Evolutionary conservation across 2,329 filamentous ascomycete species (phyloP), one percentile per base, ranked within the genome.

Genomic region (Hymenoscyphus fructigenus): DNA sequence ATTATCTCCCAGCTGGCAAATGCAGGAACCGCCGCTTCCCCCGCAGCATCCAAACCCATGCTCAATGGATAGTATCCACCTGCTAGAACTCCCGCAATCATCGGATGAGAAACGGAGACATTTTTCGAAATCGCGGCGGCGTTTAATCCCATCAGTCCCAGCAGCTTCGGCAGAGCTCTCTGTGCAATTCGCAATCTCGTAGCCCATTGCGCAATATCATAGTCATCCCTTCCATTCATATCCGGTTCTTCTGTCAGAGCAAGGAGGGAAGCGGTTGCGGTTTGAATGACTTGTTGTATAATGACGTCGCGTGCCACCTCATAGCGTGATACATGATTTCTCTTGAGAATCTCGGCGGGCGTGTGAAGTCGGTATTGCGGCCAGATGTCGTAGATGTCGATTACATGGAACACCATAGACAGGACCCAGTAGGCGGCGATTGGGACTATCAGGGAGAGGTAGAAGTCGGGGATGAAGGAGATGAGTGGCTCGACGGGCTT

Each of bases 341-440:
- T 76, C 90, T 88, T 69, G 92, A 86, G 10, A 68, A 98, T 90
- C 78, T 98, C 94, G 61, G 92, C 93, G 15, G 95, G 95, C 0
- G 95, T 98, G 79, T 99, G 95, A 53, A 99, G 84, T 68, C 95
- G 90, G 79, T 98, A 97, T 73, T 96, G 87, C 20, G 93, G 89
- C 77, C 94, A 96, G 44, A 94, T 81, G 77, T 97, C 92, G 79
- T 89, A 88, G 65, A 88, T 82, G 79, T 99, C 95, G 74, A 98
- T 88, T 71, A 88, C 75, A 81, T 98, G 94, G 64, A 74, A 99
- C 76, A 94, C 80, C 76, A 91, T 79, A 23, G 94, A 98, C 36
- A 96, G 80, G 26, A 81, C 79, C 95, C 95, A 99, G 84, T 99
- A 99, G 65, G 90, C 91, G 72, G 92, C 76, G 66, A 97, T 85